phyloP scores from a whole-genome alignment of 768 basidiomycete species.

The Lentinula sp. region DNA sequence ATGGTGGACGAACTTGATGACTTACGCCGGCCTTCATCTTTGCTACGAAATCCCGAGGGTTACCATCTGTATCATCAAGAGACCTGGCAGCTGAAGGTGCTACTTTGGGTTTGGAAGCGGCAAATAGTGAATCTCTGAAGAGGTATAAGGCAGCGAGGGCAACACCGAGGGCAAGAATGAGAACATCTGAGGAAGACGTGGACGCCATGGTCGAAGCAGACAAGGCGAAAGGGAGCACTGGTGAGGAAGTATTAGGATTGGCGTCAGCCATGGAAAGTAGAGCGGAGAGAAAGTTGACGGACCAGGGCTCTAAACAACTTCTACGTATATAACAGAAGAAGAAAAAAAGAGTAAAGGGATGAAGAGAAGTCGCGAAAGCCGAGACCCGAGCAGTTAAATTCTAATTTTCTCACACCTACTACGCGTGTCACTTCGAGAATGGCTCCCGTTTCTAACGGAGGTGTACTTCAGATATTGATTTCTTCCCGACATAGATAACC shows the following conservation, averaged over 20 bases:
- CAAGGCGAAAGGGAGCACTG: constrained; percentile 30
- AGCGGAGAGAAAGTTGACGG: background rate
- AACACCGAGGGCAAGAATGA: constrained; percentile 69
- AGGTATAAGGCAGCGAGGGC: constrained; percentile 74
- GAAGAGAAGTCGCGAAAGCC: background rate
- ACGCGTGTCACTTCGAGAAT: background rate
- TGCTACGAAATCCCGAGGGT: constrained; percentile 90
- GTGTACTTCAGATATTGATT: background rate
- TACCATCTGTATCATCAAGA: constrained; percentile 59
- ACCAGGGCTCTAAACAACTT: background rate
- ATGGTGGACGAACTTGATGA: constrained; percentile 9
- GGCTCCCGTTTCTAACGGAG: background rate
- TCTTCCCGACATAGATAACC: too few relatives aligned
- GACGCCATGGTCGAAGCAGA: constrained; percentile 44
- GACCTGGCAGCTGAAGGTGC: constrained; percentile 38
- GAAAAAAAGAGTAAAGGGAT: background rate
- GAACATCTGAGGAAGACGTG: constrained; percentile 62
- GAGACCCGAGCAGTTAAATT: background rate
- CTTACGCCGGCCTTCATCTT: constrained; percentile 93
- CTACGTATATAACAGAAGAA: background rate
- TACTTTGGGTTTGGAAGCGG: constrained; percentile 57
- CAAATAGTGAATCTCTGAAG: constrained; percentile 77
- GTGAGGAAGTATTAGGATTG: constrained; percentile 22
- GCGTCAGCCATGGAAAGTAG: background rate
- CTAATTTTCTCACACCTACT: background rate